Conservation (phyloP, 1,284 basidiomycete genomes). For the Coniferiporia sulphurascens region DNA sequence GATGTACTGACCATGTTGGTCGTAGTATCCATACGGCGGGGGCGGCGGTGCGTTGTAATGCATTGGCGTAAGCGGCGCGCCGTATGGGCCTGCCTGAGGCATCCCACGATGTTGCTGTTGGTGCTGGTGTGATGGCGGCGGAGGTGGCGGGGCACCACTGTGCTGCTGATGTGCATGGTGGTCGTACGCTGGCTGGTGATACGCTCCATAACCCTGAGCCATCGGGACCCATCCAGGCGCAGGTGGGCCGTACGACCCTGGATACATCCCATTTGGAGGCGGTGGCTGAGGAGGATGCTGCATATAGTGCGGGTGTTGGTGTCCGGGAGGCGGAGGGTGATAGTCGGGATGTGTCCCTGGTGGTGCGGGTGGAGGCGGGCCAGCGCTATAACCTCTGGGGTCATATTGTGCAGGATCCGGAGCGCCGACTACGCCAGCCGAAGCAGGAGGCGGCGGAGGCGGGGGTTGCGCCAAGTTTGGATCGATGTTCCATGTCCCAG, state of each 20-base stretch:
- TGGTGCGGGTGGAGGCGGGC: slow-evolving; percentile 26
- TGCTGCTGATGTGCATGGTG: slow-evolving; percentile 15
- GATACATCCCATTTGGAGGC: slow-evolving; percentile 9
- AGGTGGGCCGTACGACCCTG: slow-evolving; percentile 20
- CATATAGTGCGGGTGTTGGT: slow-evolving; percentile 23
- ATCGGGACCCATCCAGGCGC: slow-evolving; percentile 14
- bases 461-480: slow-evolving; percentile 15
- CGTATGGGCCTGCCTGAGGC: slow-evolving; percentile 25
- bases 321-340: slow-evolving; percentile 25
- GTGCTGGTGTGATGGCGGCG: slow-evolving; percentile 10
- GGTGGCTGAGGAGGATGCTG: slow-evolving; percentile 16
- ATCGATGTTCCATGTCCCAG: slow-evolving; percentile 1
- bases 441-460: slow-evolving; percentile 24
- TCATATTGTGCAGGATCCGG: slow-evolving; percentile 23
- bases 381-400: slow-evolving; percentile 1
- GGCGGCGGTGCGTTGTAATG: slow-evolving; percentile 10
- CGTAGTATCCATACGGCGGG: slow-evolving; percentile 18
- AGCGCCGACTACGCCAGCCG: slow-evolving; percentile 14
- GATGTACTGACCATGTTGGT: slow-evolving; percentile 15
- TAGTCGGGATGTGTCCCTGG: slow-evolving; percentile 27
- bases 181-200: slow-evolving; percentile 17
- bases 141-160: slow-evolving; percentile 2
- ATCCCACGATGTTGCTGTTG: slow-evolving; percentile 13
- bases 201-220: slow-evolving; percentile 16
- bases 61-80: slow-evolving; percentile 23